Conservation (phyloP, 2,329 filamentous ascomycete species). For the Neopestalotiopsis sp. region DNA sequence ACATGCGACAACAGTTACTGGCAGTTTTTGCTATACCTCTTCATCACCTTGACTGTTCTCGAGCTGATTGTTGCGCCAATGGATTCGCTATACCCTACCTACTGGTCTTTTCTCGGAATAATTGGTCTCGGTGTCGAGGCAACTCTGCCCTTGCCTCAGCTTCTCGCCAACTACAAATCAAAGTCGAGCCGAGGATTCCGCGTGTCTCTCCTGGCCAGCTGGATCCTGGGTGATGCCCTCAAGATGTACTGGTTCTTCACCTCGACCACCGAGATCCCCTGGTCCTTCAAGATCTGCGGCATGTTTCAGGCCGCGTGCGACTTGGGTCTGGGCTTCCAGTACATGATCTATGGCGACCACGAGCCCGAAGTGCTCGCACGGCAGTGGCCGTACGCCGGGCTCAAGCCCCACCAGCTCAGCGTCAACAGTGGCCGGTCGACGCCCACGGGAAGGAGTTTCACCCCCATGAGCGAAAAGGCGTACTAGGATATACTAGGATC, state of each 20-base stretch:
- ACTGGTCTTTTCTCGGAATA: constrained; percentile 73
- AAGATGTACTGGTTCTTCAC: constrained; percentile 90
- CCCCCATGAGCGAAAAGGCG: constrained; percentile 42
- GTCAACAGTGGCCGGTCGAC: constrained; percentile 42
- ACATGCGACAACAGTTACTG: constrained; percentile 64
- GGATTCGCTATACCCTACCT: constrained; percentile 63
- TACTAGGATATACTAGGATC: constrained; percentile 9
- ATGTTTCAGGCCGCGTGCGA: constrained; percentile 83
- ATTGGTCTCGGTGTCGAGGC: constrained; percentile 81
- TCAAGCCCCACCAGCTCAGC: constrained; percentile 35
- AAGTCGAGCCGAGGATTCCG: constrained; percentile 80
- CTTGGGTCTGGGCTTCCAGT: constrained; percentile 75
- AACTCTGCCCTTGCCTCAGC: constrained; percentile 81
- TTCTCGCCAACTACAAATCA: constrained; percentile 71
- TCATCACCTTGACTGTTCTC: constrained; percentile 62
- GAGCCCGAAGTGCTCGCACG: constrained; percentile 36
- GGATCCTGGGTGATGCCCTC: constrained; percentile 82
- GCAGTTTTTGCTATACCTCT: constrained; percentile 75
- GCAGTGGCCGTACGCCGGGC: constrained; percentile 34
- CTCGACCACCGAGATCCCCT: constrained; percentile 71
- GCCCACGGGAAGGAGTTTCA: constrained; percentile 43
- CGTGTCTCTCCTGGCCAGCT: constrained; percentile 76
- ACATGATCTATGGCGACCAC: constrained; percentile 70
- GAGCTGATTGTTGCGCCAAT: constrained; percentile 71
- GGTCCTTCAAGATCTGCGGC: constrained; percentile 82